Percentiles rank a stretch among this genome's conserved stretches.
Evolutionary conservation across 179 eudicot species (phyloP).

Genomic region (Pouteria campechiana): DNA sequence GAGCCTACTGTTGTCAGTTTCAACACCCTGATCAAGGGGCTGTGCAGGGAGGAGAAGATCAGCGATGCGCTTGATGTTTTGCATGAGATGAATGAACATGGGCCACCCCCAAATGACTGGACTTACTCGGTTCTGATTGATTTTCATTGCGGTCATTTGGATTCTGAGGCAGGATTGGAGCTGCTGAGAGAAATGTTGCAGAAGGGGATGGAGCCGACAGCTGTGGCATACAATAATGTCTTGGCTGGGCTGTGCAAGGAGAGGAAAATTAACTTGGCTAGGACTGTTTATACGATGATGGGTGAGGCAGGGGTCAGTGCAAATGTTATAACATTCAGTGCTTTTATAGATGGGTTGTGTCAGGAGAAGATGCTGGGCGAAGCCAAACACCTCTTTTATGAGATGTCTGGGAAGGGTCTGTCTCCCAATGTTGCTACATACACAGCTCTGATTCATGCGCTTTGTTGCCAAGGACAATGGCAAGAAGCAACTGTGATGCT

Average conservation of each 20-base stretch:
- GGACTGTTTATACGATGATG: constrained; percentile 45
- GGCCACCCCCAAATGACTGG: constrained; percentile 21
- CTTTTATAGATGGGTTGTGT: constrained; percentile 42
- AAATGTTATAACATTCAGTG: constrained; percentile 29
- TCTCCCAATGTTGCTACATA: constrained; percentile 43
- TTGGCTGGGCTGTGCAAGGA: constrained; percentile 52
- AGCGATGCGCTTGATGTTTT: constrained; percentile 74
- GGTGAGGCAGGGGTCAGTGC: constrained; percentile 39
- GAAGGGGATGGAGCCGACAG: constrained; percentile 31
- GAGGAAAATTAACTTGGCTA: constrained; percentile 34
- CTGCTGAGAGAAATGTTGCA: constrained; percentile 45
- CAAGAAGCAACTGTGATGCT: too few relatives aligned
- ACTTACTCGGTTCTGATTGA: constrained; percentile 39
- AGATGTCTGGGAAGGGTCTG: constrained; percentile 45
- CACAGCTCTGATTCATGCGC: constrained; percentile 41
- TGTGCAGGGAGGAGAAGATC: constrained; percentile 49
- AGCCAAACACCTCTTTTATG: constrained; percentile 29
- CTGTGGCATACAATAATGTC: constrained; percentile 34
- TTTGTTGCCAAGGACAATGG: too few relatives aligned
- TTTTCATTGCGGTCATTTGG: constrained; percentile 37
- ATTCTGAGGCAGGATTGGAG: constrained; percentile 29
- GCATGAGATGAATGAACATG: constrained; percentile 73
- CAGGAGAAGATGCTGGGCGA: constrained; percentile 44
- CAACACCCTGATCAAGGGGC: constrained; percentile 79
- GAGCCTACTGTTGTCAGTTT: constrained; percentile 84